These are phyloP conservation scores for Jatropha podagrica DNA, from an alignment of 441 rosid species.

Conservation along the genomic window DNA sequence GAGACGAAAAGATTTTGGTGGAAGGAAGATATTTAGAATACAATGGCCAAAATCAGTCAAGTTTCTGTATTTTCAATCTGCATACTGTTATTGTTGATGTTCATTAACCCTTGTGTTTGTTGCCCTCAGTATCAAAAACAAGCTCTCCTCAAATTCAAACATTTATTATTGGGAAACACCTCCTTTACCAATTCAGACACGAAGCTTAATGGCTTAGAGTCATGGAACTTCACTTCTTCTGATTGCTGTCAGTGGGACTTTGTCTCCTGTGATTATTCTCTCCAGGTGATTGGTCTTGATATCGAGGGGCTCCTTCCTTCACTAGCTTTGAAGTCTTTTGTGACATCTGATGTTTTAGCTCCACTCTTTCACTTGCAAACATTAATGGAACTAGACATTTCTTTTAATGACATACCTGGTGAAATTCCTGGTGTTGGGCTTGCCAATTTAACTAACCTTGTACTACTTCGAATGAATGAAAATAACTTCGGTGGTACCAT, in stretches of 20 bases:
- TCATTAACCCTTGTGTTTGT: not conserved
- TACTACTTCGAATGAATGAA: not conserved
- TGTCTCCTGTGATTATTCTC: not conserved
- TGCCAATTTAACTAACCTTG: conserved; percentile 15
- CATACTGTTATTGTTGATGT: not conserved
- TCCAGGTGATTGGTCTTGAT: not conserved
- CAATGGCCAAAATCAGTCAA: not conserved
- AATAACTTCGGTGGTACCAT: conserved; percentile 14
- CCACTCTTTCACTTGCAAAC: conserved; percentile 15
- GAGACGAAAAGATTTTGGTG: no score
- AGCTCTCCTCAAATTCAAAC: not conserved
- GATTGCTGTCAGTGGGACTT: conserved; percentile 10
- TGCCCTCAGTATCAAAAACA: not conserved
- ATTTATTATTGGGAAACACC: not conserved
- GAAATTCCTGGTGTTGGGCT: conserved; percentile 12
- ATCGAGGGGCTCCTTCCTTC: not conserved
- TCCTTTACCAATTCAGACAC: no score
- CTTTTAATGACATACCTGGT: not conserved
- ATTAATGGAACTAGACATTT: not conserved
- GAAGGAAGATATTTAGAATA: not conserved
- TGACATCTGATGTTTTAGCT: conserved; percentile 11
- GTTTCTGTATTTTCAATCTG: not conserved
- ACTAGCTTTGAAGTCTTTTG: not conserved
- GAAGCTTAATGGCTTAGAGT: not conserved
- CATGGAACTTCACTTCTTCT: not conserved